Percentiles rank a stretch among this genome's conserved stretches.
Conservation (phyloP, 208 protist species). For the Crithidia thermophila region DNA sequence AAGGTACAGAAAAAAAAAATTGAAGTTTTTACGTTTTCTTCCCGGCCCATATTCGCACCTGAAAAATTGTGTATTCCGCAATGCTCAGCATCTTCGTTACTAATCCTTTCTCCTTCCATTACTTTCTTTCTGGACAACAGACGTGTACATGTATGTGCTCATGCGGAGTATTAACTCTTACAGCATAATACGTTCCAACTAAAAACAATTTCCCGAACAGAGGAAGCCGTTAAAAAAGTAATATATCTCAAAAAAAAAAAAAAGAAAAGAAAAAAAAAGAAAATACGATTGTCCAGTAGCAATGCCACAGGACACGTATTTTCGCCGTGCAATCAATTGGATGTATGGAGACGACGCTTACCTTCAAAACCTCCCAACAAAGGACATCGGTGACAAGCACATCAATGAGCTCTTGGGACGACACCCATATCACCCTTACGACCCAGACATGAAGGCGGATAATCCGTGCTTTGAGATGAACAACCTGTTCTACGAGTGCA, state of each 20-base stretch:
- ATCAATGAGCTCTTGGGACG: constrained; percentile 87
- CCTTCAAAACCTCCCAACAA: constrained; percentile 54
- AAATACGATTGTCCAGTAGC: constrained; percentile 1
- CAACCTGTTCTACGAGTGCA: constrained; percentile 73
- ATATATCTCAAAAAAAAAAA: neutral
- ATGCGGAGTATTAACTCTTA: no score
- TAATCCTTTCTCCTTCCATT: no score
- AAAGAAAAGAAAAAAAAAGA: constrained; percentile 21
- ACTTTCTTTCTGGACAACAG: no score
- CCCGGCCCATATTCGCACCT: no score
- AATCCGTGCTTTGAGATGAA: constrained; percentile 75
- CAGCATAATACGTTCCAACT: no score
- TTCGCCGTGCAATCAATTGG: constrained; percentile 82
- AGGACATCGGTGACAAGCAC: constrained; percentile 80
- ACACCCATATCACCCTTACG: constrained; percentile 88
- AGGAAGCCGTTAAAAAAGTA: no score
- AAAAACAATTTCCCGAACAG: no score
- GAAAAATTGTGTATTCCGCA: no score
- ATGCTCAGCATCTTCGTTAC: no score
- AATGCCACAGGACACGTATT: constrained; percentile 76
- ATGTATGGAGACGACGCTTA: constrained; percentile 87
- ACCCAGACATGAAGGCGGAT: constrained; percentile 65
- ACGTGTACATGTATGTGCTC: no score
- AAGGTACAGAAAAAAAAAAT: no score
- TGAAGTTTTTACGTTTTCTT: no score